Evolutionary conservation across 768 basidiomycete species (phyloP).

Genomic region (Lentinula detonsa): DNA sequence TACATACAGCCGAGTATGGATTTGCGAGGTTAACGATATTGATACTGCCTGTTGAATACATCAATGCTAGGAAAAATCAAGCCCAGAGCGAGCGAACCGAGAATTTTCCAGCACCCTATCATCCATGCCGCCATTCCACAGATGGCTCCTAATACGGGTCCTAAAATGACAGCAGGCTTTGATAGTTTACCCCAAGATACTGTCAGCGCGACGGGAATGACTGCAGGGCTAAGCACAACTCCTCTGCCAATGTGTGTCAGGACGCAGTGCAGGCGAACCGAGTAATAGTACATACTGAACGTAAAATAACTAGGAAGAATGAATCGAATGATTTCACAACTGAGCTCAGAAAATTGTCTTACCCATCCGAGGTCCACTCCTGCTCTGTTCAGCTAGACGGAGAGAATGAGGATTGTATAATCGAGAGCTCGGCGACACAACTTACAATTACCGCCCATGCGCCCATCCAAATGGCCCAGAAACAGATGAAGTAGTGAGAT

Average conservation of each 20-base stretch:
- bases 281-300: constrained; percentile 33
- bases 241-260: constrained; percentile 23
- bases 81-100: constrained; percentile 19
- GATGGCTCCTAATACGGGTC: constrained; percentile 32
- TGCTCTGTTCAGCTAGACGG: constrained; percentile 33
- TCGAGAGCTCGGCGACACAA: not conserved
- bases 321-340: not conserved
- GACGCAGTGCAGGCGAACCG: not conserved
- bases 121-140: constrained; percentile 46
- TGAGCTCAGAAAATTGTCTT: constrained; percentile 5
- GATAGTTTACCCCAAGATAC: constrained; percentile 43
- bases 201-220: constrained; percentile 42
- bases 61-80: not conserved
- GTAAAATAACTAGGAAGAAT: constrained; percentile 27
- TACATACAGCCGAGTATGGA: constrained; percentile 34
- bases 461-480: constrained; percentile 40
- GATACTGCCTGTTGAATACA: constrained; percentile 21
- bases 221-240: constrained; percentile 42
- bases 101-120: constrained; percentile 45
- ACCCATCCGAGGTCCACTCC: constrained; percentile 44
- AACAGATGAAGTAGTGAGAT: constrained; percentile 33
- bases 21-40: constrained; percentile 29
- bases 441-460: constrained; percentile 33
- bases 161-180: constrained; percentile 29
- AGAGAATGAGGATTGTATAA: not conserved